These are phyloP conservation scores for Beauveria sp. DNA, from an alignment of 2,329 filamentous ascomycete species.

Conservation along the genomic window DNA sequence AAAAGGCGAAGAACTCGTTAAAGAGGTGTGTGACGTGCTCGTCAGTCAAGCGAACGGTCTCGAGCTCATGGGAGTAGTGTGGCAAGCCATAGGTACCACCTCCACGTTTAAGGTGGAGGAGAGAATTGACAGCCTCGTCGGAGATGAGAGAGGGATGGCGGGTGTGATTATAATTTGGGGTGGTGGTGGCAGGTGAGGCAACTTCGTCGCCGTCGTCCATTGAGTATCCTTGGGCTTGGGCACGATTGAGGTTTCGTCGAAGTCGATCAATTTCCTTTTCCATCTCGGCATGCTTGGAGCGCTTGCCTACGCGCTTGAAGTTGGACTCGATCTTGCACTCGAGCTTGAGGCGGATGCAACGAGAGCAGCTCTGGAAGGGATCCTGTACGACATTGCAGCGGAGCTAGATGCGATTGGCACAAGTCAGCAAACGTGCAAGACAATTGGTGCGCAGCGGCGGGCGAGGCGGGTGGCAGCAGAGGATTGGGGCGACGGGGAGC, in stretches of 20 bases:
- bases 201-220: slow-evolving; percentile 49
- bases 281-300: slow-evolving; percentile 79
- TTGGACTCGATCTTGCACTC: slow-evolving; percentile 82
- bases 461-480: not conserved
- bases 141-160: slow-evolving; percentile 57
- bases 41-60: slow-evolving; percentile 57
- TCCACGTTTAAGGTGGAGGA: slow-evolving; percentile 58
- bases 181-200: slow-evolving; percentile 49
- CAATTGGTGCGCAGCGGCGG: not conserved
- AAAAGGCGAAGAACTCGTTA: slow-evolving; percentile 65
- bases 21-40: slow-evolving; percentile 59
- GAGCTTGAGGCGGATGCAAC: slow-evolving; percentile 72
- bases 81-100: slow-evolving; percentile 50
- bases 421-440: not conserved
- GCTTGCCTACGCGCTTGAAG: slow-evolving; percentile 78
- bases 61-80: slow-evolving; percentile 52
- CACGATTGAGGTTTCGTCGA: slow-evolving; percentile 52
- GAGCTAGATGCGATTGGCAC: slow-evolving; percentile 40
- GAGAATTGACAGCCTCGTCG: slow-evolving; percentile 59
- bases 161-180: slow-evolving; percentile 50
- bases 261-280: slow-evolving; percentile 70
- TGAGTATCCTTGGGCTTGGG: slow-evolving; percentile 50
- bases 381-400: slow-evolving; percentile 80
- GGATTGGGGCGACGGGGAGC: not conserved
- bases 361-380: slow-evolving; percentile 67